A percentile compares a stretch with the other conserved stretches of the same genome.
Conservation (phyloP, 2,329 filamentous ascomycete species). For the Ustilaginoidea virens region DNA sequence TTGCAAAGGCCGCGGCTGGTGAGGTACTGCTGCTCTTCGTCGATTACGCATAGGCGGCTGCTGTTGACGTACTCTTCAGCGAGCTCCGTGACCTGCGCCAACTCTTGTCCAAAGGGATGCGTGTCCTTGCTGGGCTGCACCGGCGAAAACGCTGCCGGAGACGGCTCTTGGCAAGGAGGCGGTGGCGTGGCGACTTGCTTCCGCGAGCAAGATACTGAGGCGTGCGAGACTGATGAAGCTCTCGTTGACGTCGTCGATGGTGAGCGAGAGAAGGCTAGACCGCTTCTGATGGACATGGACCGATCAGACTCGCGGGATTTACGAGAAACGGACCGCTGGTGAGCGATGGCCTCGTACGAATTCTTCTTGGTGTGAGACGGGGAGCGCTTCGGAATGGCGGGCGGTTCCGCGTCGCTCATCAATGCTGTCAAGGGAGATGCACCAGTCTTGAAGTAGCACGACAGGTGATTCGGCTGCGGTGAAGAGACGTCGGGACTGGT, state of each 20-base stretch:
- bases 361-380: conserved; percentile 82
- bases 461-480: conserved; percentile 49
- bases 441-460: conserved; percentile 47
- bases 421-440: conserved; percentile 19
- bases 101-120: conserved; percentile 77
- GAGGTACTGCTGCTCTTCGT: conserved; percentile 54
- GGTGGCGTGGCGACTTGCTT: conserved; percentile 16
- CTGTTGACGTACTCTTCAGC: conserved; percentile 71
- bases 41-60: conserved; percentile 42
- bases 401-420: conserved; percentile 22
- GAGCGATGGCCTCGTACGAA: conserved; percentile 56
- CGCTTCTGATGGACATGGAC: conserved; percentile 40
- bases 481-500: conserved; percentile 54
- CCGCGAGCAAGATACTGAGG: conserved; percentile 13
- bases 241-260: conserved; percentile 41
- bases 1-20: conserved; percentile 53
- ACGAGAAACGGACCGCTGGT: conserved; percentile 45
- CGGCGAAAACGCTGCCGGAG: conserved; percentile 17
- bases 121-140: conserved; percentile 20
- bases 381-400: conserved; percentile 58
- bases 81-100: conserved; percentile 84
- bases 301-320: conserved; percentile 37
- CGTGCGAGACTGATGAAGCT: conserved; percentile 30
- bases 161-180: conserved; percentile 16
- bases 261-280: conserved; percentile 39